Evolutionary conservation across 139 green algal species (phyloP).

Genomic region (Monoraphidium neglectum): DNA sequence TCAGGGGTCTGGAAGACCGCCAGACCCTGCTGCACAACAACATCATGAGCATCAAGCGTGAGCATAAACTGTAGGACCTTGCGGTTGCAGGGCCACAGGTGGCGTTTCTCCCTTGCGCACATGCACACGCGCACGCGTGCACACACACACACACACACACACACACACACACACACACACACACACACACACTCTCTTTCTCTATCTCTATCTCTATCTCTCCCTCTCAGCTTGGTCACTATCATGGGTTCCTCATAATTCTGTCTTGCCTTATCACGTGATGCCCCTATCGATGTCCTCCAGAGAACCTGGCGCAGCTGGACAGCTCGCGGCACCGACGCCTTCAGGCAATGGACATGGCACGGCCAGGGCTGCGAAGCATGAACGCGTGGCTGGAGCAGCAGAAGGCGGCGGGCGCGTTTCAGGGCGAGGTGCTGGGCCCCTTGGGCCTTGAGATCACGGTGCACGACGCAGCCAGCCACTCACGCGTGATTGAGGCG

Average conservation of each 20-base stretch:
- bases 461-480: background rate
- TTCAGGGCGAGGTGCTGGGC: constrained; percentile 20
- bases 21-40: no score
- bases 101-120: background rate
- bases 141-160: background rate
- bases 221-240: no score
- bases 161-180: background rate
- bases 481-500: no score
- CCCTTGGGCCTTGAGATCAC: constrained; percentile 34
- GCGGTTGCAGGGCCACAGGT: background rate
- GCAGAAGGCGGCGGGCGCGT: constrained; percentile 28
- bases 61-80: no score
- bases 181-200: background rate
- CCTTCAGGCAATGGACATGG: constrained; percentile 34
- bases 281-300: background rate
- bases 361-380: constrained; percentile 20
- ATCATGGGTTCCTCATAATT: no score
- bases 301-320: constrained; percentile 17
- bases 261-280: background rate
- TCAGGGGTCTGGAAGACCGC: no score
- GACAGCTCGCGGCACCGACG: constrained; percentile 19
- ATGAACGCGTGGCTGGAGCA: constrained; percentile 43
- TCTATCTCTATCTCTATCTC: no score
- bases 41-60: no score
- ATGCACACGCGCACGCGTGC: no score